Percentiles rank a stretch among this genome's conserved stretches.
Conservation (phyloP, 441 rosid species). For the Pelargonium citronellum region DNA sequence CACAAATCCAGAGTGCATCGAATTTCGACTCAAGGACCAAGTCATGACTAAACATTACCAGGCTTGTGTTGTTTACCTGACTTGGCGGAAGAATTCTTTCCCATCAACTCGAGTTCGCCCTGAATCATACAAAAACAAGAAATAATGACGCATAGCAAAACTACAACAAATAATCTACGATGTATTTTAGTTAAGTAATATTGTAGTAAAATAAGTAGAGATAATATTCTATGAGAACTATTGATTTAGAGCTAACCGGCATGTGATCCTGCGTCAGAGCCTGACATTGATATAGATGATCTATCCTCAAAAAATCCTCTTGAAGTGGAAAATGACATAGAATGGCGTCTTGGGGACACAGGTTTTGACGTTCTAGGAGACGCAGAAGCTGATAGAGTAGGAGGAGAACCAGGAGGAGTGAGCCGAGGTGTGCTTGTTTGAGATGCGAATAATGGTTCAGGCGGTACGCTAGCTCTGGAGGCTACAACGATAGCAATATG, state of each 20-base stretch:
- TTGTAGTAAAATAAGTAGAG: no score
- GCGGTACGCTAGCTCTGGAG: conserved; percentile 41
- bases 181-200: not conserved
- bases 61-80: conserved; percentile 46
- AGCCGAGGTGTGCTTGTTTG: conserved; percentile 62
- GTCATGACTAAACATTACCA: not conserved
- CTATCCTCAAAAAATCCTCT: conserved; percentile 65
- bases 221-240: no score
- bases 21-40: not conserved
- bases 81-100: conserved; percentile 92
- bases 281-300: conserved; percentile 45
- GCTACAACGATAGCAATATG: conserved; percentile 31
- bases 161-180: not conserved
- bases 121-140: conserved; percentile 28
- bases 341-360: conserved; percentile 59
- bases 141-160: no score
- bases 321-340: conserved; percentile 64
- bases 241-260: conserved; percentile 41
- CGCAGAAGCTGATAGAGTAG: conserved; percentile 59
- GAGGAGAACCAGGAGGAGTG: conserved; percentile 83
- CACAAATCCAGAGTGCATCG: not conserved
- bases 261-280: conserved; percentile 53
- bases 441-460: conserved; percentile 38
- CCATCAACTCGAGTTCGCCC: conserved; percentile 82
- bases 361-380: conserved; percentile 73